phyloP scores from a whole-genome alignment of 1,284 basidiomycete species.

The Ceratobasidium sp. region DNA sequence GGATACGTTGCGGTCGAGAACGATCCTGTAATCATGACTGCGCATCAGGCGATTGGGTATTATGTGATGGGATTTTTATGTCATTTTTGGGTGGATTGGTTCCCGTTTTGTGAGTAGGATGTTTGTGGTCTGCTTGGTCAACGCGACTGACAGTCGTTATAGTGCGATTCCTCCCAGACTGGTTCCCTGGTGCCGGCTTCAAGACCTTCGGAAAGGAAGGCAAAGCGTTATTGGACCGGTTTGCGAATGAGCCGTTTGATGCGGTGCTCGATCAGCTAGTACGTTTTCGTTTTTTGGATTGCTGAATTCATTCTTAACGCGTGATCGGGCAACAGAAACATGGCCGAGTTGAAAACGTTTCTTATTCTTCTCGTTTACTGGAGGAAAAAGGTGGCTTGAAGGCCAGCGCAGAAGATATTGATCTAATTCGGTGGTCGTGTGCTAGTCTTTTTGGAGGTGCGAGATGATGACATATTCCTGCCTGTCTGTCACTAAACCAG shows the following conservation, averaged over 20 bases:
- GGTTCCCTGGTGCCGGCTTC: slow-evolving; percentile 13
- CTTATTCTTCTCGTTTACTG: slow-evolving; percentile 19
- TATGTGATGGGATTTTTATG: not conserved
- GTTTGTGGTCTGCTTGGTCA: not conserved
- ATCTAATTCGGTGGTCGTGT: slow-evolving; percentile 34
- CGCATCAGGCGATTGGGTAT: not conserved
- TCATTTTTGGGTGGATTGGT: not conserved
- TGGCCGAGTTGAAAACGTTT: not conserved
- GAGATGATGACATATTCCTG: too few relatives aligned
- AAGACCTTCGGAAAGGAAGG: not conserved
- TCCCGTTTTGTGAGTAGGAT: not conserved
- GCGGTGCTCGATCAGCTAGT: not conserved
- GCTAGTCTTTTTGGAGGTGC: slow-evolving; percentile 21
- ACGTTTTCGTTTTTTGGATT: not conserved
- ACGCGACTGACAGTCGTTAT: not conserved
- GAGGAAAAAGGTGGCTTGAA: slow-evolving; percentile 31
- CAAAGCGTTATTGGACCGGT: not conserved
- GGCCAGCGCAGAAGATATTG: slow-evolving; percentile 7
- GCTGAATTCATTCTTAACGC: not conserved
- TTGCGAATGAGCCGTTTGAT: not conserved
- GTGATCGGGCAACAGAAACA: not conserved
- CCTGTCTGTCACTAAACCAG: not conserved
- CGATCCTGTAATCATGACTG: not conserved
- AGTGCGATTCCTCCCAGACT: slow-evolving; percentile 3
- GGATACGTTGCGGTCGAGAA: not conserved